Conservation (phyloP, 2,329 filamentous ascomycete species). For the Basipetospora chlamydospora region DNA sequence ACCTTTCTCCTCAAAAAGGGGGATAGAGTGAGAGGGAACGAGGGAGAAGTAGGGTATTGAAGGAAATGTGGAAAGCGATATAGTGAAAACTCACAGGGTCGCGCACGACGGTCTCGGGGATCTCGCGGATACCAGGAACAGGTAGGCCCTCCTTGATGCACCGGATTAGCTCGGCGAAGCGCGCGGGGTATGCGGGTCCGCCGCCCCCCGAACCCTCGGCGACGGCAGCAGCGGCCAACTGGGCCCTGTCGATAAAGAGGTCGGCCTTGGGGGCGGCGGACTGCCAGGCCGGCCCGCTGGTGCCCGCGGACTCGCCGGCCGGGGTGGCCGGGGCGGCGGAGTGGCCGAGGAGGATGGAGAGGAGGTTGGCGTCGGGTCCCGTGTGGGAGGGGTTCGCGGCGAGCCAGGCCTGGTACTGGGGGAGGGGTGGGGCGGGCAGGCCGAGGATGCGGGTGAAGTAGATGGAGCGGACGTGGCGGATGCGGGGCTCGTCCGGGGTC, state of each 20-base stretch:
- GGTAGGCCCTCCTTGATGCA: slow-evolving; percentile 70
- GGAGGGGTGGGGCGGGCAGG: slow-evolving; percentile 46
- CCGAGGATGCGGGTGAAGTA: slow-evolving; percentile 42
- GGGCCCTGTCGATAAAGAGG: slow-evolving; percentile 28
- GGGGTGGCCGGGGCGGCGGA: slow-evolving; percentile 4
- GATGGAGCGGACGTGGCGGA: slow-evolving; percentile 41
- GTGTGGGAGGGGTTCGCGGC: slow-evolving; percentile 18
- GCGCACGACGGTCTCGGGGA: slow-evolving; percentile 63
- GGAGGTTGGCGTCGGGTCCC: slow-evolving; percentile 19
- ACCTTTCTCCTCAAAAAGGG: background rate
- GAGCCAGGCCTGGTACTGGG: slow-evolving; percentile 56
- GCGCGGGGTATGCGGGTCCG: slow-evolving; percentile 61
- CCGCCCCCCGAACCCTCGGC: slow-evolving; percentile 14
- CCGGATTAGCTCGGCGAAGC: slow-evolving; percentile 74
- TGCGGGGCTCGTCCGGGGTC: slow-evolving; percentile 21
- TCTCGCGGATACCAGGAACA: slow-evolving; percentile 76
- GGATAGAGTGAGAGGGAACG: background rate
- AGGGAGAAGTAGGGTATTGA: background rate
- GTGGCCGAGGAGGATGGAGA: slow-evolving; percentile 16
- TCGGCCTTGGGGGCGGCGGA: slow-evolving; percentile 32
- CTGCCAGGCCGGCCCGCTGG: slow-evolving; percentile 27
- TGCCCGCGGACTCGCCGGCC: slow-evolving; percentile 1
- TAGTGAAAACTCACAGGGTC: slow-evolving; percentile 41
- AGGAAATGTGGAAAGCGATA: background rate
- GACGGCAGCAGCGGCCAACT: no score